Evolutionary conservation across 352 stramenopile species (phyloP).

Genomic region (Globisporangium lucens): DNA sequence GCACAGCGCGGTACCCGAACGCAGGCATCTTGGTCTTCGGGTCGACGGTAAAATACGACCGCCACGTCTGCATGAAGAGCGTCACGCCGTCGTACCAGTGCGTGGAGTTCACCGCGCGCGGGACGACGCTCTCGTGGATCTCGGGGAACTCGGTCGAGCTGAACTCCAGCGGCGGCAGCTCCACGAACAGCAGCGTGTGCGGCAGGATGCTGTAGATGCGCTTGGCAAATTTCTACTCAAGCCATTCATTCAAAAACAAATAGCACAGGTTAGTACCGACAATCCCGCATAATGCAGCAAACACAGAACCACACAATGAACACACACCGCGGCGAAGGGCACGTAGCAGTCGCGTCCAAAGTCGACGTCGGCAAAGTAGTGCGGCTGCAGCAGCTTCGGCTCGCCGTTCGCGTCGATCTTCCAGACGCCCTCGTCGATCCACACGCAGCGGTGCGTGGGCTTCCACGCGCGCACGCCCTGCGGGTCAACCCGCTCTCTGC

Average conservation of each 20-base stretch:
- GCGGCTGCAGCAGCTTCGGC: conserved; percentile 47
- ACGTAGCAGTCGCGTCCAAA: conserved; percentile 84
- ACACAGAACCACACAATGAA: background rate
- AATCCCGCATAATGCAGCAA: background rate
- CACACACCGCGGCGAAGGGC: conserved; percentile 62
- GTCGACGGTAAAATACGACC: conserved; percentile 76
- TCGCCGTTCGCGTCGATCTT: conserved; percentile 38
- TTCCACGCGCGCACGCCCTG: conserved; percentile 66
- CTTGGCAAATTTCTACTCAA: conserved; percentile 42
- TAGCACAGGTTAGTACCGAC: conserved; percentile 8
- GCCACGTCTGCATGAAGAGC: conserved; percentile 73
- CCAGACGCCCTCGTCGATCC: conserved; percentile 83
- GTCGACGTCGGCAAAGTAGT: conserved; percentile 70
- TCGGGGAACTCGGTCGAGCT: conserved; percentile 61
- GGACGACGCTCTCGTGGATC: conserved; percentile 48
- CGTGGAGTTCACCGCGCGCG: conserved; percentile 76
- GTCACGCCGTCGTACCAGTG: conserved; percentile 92
- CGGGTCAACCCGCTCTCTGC: conserved; percentile 45
- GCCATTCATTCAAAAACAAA: conserved; percentile 2
- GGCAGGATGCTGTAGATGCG: conserved; percentile 59
- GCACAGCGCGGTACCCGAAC: conserved; percentile 61
- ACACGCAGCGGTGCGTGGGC: conserved; percentile 64
- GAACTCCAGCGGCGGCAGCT: conserved; percentile 80
- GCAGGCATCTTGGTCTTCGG: conserved; percentile 55
- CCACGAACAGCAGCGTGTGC: conserved; percentile 69